A percentile compares a stretch with the other conserved stretches of the same genome.
phyloP scores from a whole-genome alignment of 768 basidiomycete genomes.

The Phanerochaete carnosa region DNA sequence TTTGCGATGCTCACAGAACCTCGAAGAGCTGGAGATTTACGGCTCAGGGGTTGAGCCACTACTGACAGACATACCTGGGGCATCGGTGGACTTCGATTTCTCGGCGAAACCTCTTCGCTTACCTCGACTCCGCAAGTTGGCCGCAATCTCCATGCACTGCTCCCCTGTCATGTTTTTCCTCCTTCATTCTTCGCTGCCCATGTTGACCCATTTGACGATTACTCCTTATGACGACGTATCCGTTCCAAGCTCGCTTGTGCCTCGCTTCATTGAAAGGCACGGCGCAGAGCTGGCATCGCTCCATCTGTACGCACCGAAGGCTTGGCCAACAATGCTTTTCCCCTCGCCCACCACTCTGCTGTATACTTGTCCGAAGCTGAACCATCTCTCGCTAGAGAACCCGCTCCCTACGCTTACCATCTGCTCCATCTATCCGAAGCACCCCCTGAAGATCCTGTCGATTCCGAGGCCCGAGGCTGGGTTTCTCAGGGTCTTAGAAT shows the following conservation, averaged over 20 bases:
- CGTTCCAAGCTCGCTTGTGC: conserved; percentile 53
- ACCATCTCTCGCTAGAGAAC: conserved; percentile 69
- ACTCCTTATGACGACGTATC: conserved; percentile 73
- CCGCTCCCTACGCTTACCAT: conserved; percentile 56
- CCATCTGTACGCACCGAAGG: conserved; percentile 65
- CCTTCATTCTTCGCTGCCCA: conserved; percentile 56
- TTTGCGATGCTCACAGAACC: conserved; percentile 48
- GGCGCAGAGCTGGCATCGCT: conserved; percentile 58
- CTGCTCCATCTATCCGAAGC: conserved; percentile 18
- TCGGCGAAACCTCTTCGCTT: conserved; percentile 44
- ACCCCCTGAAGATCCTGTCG: conserved; percentile 60
- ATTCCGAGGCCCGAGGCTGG: conserved; percentile 69
- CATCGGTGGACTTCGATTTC: conserved; percentile 26
- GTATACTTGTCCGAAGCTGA: conserved; percentile 33
- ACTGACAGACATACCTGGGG: conserved; percentile 26
- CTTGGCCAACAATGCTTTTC: conserved; percentile 29
- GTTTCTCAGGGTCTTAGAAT: conserved; percentile 55
- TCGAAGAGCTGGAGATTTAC: conserved; percentile 63
- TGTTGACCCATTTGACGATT: conserved; percentile 58
- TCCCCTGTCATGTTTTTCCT: conserved; percentile 63
- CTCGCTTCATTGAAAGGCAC: conserved; percentile 57
- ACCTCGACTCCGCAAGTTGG: conserved; percentile 53
- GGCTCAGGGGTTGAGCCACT: conserved; percentile 55
- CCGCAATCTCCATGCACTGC: conserved; percentile 62
- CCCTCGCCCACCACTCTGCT: conserved; percentile 24